Evolutionary conservation across 2,329 filamentous ascomycete species (phyloP).

Genomic region (Thelonectria olida): DNA sequence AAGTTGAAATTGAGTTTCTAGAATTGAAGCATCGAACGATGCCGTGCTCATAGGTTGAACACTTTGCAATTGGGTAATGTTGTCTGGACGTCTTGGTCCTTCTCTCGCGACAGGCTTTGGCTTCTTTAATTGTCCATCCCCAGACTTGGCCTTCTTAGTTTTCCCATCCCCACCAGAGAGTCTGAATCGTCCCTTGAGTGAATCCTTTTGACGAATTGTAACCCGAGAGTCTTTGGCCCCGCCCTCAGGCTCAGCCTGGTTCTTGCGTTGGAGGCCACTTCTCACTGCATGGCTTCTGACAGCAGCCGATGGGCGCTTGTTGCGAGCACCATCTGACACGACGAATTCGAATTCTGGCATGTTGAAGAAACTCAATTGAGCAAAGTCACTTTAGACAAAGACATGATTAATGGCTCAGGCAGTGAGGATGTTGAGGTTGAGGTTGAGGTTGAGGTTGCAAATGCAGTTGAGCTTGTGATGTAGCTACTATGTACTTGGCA

Average conservation of each 20-base stretch:
- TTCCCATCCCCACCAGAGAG: not conserved
- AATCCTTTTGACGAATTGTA: constrained; percentile 21
- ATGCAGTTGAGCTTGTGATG: not conserved
- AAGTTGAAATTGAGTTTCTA: not conserved
- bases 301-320: constrained; percentile 21
- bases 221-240: constrained; percentile 20
- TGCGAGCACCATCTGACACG: constrained; percentile 13
- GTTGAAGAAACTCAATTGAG: not conserved
- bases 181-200: constrained; percentile 26
- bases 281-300: constrained; percentile 28
- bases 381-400: not conserved
- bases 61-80: not conserved
- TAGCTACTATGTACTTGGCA: not conserved
- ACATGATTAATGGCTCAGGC: not conserved
- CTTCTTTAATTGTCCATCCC: not conserved
- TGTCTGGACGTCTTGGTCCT: not conserved
- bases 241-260: not conserved
- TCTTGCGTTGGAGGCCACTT: constrained; percentile 27
- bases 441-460: not conserved
- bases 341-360: constrained; percentile 28
- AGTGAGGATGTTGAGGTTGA: not conserved
- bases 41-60: not conserved
- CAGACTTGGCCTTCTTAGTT: not conserved
- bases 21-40: too few species aligned
- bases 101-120: not conserved